Percentiles rank a stretch among this genome's conserved stretches.
These are phyloP conservation scores for Didymella pinodella DNA, from an alignment of 2,329 filamentous ascomycete species.

Conservation along the genomic window DNA sequence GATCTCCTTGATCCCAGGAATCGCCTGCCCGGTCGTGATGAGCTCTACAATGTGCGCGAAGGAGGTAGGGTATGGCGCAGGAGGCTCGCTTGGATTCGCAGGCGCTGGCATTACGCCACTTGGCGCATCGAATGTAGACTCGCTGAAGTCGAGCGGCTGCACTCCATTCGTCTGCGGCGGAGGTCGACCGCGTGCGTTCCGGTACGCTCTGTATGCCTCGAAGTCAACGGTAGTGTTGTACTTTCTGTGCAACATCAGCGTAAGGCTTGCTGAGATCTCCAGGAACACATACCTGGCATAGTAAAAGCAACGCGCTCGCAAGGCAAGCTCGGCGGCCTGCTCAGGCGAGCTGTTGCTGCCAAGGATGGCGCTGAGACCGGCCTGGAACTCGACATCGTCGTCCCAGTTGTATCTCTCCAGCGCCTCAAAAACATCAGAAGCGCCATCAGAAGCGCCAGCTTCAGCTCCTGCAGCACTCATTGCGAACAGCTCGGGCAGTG, in stretches of 20 bases:
- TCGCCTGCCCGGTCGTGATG: slow-evolving; percentile 80
- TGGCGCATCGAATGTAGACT: slow-evolving; percentile 20
- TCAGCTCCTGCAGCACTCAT: slow-evolving; percentile 20
- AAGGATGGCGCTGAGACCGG: slow-evolving; percentile 70
- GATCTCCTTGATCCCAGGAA: slow-evolving; percentile 88
- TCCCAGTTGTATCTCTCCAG: slow-evolving; percentile 74
- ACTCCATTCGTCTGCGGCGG: slow-evolving; percentile 31
- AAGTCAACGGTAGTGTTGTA: slow-evolving; percentile 67
- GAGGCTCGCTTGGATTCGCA: slow-evolving; percentile 41
- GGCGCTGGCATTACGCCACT: slow-evolving; percentile 36
- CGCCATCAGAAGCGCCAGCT: slow-evolving; percentile 30
- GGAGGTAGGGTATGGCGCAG: slow-evolving; percentile 78
- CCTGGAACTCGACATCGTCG: slow-evolving; percentile 73
- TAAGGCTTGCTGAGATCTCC: background rate
- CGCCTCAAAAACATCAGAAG: slow-evolving; percentile 61
- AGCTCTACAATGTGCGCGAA: slow-evolving; percentile 88
- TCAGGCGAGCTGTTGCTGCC: slow-evolving; percentile 64
- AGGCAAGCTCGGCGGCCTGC: slow-evolving; percentile 64
- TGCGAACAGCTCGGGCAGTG: slow-evolving; percentile 15
- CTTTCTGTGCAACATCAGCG: slow-evolving; percentile 41
- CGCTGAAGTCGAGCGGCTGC: slow-evolving; percentile 17
- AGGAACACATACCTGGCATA: slow-evolving; percentile 58
- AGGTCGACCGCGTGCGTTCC: slow-evolving; percentile 46
- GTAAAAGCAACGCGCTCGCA: slow-evolving; percentile 75
- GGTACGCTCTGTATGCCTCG: slow-evolving; percentile 71